phyloP scores from a whole-genome alignment of 176 grass and related monocot species.

The Triticum dicoccoides region DNA sequence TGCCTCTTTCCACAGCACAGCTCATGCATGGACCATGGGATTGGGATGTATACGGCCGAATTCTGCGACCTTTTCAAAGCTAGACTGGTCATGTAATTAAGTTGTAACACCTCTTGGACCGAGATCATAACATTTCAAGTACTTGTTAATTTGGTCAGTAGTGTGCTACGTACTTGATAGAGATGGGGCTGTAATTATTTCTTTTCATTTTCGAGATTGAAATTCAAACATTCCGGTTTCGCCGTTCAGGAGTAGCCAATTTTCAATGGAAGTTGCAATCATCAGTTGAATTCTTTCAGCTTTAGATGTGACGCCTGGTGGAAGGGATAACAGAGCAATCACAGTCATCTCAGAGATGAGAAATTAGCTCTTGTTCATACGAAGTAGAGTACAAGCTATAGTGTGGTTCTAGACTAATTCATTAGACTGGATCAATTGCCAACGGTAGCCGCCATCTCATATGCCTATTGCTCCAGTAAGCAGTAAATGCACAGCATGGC shows the following conservation, averaged over 20 bases:
- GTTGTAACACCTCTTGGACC: not conserved
- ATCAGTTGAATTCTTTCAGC: not conserved
- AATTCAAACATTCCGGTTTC: not conserved
- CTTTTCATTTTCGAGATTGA: not conserved
- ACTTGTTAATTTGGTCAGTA: too few species aligned
- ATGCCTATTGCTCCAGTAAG: not conserved
- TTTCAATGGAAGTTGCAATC: not conserved
- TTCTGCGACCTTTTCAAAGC: not conserved
- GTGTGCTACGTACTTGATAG: not conserved
- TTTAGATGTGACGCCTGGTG: not conserved
- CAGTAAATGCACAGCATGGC: not conserved
- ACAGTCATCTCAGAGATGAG: not conserved
- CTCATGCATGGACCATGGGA: not conserved
- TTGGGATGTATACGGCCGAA: not conserved
- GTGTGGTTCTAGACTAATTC: not conserved
- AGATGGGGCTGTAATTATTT: not conserved
- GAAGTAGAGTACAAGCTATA: not conserved
- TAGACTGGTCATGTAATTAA: not conserved
- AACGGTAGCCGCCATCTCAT: not conserved
- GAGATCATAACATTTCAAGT: not conserved
- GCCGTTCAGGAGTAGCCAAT: not conserved
- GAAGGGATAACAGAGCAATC: not conserved
- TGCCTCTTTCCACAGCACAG: not conserved
- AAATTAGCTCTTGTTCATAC: not conserved
- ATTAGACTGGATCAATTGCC: not conserved